Evolutionary conservation across 2,329 filamentous ascomycete genomes (phyloP), one percentile per base, ranked within the genome.

Genomic region (Penicillium decumbens): DNA sequence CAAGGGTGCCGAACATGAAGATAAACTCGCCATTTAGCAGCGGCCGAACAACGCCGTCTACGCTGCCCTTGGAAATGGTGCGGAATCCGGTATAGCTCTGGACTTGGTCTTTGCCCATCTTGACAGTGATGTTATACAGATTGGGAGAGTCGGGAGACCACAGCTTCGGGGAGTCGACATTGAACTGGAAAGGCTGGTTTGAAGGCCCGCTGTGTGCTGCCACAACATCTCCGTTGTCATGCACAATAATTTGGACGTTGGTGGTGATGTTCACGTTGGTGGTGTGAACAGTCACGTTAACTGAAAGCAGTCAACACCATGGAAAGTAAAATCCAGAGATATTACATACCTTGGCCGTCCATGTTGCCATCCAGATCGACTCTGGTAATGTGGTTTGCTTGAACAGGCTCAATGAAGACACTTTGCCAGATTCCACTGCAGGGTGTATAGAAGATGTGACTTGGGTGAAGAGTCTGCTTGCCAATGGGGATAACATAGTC

Each of bases 401-500:
- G 80, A 0, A 78, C 82, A n/a, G 79, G 75, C 62, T 86, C 81
- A 1, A 89, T 70, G 85, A 85, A 89, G 0, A 88, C 85, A 15
- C 77, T 78, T 62, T 88, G 85, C 85, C 85, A 89, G 55, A 89
- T 88, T 4, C 85, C 85, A 29, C 82, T 84, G 63, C 84, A 88
- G 0, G 85, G 81, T 0, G 81, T 82, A 64, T 88, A 88, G 65
- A 85, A 88, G 51, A 88, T 88, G 57, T 68, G 65, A 15, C 54
- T 57, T 1, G 79, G 80, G 0, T 67, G 69, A 0, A 77, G 61
- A 0, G 77, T 79, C 64, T 86, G 84, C 63, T 87, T 87, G 54
- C 85, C 85, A 38, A 85, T 76, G 0, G 84, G 84, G 37, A 85
- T 83, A 10, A 83, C 75, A 49, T 75, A 72, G 4, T 68, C 66